Evolutionary conservation across 805 yeast species (phyloP).

Genomic region (Metschnikowia shivogae): DNA sequence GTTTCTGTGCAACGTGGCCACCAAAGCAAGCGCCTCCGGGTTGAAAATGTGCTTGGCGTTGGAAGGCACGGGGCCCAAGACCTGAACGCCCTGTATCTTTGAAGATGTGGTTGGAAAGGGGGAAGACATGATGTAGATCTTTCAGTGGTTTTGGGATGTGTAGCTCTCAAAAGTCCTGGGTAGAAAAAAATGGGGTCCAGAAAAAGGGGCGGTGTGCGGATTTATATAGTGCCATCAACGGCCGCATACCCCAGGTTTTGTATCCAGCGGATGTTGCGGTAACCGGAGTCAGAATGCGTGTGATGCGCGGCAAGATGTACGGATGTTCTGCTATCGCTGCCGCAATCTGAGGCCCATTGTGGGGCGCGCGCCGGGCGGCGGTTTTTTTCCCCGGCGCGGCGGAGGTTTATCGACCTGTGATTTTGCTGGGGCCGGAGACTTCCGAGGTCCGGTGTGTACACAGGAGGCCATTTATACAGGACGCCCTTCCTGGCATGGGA

Average conservation of each 20-base stretch:
- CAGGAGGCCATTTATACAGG: no score
- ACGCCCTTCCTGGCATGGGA: no score
- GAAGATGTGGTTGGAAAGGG: slow-evolving; percentile 46
- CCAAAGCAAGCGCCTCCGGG: slow-evolving; percentile 60
- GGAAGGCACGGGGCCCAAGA: slow-evolving; percentile 49
- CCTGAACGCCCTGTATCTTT: slow-evolving; percentile 48
- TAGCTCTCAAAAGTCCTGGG: slow-evolving; percentile 1
- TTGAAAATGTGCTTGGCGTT: slow-evolving; percentile 53
- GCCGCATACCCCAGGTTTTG: slow-evolving; percentile 7
- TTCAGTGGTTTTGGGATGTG: neutral
- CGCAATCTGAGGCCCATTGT: slow-evolving; percentile 1
- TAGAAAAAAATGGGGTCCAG: neutral
- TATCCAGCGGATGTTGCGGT: slow-evolving; percentile 17
- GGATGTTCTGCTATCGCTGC: slow-evolving; percentile 10
- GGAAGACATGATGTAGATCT: slow-evolving; percentile 14
- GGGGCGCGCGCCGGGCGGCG: slow-evolving; percentile 1
- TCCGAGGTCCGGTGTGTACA: neutral
- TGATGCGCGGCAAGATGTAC: slow-evolving; percentile 12
- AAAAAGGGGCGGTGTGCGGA: slow-evolving; percentile 1
- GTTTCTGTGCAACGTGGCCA: slow-evolving; percentile 69
- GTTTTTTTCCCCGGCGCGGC: slow-evolving; percentile 8
- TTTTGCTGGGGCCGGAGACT: neutral
- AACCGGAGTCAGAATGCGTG: slow-evolving; percentile 17
- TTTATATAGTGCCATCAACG: slow-evolving; percentile 9
- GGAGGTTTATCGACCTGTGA: slow-evolving; percentile 5